Base-by-base conservation (phyloP, 148 eudicot species). In the Drosera capensis region DNA sequence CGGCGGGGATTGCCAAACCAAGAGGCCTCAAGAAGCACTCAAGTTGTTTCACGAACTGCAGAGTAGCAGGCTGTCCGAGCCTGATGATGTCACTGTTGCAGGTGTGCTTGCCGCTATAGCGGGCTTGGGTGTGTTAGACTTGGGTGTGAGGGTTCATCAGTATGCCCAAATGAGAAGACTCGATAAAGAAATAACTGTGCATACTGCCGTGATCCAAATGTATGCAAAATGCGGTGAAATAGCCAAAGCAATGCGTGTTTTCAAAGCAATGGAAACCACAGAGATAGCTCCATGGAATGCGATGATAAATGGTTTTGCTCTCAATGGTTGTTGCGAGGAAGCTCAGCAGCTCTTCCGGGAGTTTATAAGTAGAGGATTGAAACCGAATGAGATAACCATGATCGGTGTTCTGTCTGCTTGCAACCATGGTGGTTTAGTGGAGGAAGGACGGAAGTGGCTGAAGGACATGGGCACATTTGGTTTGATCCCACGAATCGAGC, bases 21-120 rank as follows among this genome's bases (percentile, higher is more conserved):
- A 74, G 56, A 66, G 62, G 25, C 72, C 88, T 15, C 56, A 63
- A 20, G 82, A 82, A 66, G 85, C 82, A 0, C 36, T 79, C 36
- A 51, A 59, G 49, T 49, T 87, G 52, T 82, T 87, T 48, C 60
- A 43, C 36, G 66, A 74, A 45, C 43, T 86, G 68, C 88, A 68
- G 41, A 45, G 51, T 0, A 51, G 48, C 39, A 58, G 70, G 0
- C 45, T 23, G 16, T 60, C 75, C 41, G 85, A 82, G 52, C 78
- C 88, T 1, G 78, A 86, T 74, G 71, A 59, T 55, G 73, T 79
- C 37, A 82, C 82, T 22, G 36, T 82, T 42, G 71, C 75, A 43
- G 71, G 84, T 58, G 45, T 86, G 61, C 79, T 86, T 43, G 87
- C 87, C 2, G 96, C 96, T 40, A 69, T 86, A 63, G 93, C 93